Percentiles rank a stretch among this genome's conserved stretches.
Evolutionary conservation across 495 filamentous ascomycete species (phyloP).

Genomic region (Hypoxylon cercidicola): DNA sequence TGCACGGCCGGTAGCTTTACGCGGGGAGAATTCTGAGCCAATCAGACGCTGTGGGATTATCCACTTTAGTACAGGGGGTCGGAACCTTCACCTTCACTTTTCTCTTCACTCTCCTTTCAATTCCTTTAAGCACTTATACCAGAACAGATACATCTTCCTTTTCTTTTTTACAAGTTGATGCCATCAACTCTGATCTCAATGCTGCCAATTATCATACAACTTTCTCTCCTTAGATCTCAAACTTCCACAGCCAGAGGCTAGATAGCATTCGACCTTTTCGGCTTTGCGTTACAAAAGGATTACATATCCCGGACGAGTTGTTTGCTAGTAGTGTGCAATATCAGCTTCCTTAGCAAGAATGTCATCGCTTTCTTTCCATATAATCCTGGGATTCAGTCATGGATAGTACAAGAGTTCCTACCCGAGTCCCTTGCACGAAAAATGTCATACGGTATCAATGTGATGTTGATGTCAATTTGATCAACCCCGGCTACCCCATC

Average conservation of each 20-base stretch:
- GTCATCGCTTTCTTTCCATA: not conserved
- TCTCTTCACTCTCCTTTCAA: not conserved
- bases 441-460: no score
- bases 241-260: not conserved
- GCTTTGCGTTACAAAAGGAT: not conserved
- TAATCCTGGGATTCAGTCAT: no score
- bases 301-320: not conserved
- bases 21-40: slow-evolving; percentile 28
- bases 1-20: slow-evolving; percentile 20
- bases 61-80: slow-evolving; percentile 21
- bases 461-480: no score
- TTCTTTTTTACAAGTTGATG: not conserved
- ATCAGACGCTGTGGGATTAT: slow-evolving; percentile 25
- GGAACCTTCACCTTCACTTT: slow-evolving; percentile 1
- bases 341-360: not conserved
- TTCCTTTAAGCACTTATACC: no score
- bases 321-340: not conserved
- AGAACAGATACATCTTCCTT: not conserved
- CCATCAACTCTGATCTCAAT: not conserved
- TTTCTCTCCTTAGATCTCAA: not conserved
- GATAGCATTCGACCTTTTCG: not conserved
- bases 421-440: no score
- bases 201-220: not conserved
- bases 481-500: not conserved
- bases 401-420: no score